Percentiles rank a stretch among this genome's conserved stretches.
Evolutionary conservation across 768 basidiomycete species (phyloP).

Genomic region (Trametes gibbosa): DNA sequence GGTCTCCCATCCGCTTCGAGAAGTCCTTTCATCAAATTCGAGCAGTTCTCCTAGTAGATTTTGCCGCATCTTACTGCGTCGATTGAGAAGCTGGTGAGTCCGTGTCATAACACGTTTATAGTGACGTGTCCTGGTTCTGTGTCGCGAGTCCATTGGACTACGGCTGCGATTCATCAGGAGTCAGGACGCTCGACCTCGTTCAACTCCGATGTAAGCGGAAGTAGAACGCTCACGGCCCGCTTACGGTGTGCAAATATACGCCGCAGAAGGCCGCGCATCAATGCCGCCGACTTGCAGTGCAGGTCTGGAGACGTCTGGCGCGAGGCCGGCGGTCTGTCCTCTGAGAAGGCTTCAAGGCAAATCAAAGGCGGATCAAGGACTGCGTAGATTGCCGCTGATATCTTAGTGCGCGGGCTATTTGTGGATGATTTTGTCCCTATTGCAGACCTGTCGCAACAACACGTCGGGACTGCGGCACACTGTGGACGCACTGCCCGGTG

Average conservation of each 20-base stretch:
- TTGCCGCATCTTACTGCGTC: neutral
- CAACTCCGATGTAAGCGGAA: neutral
- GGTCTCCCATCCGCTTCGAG: neutral
- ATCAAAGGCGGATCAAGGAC: constrained; percentile 19
- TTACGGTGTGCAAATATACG: neutral
- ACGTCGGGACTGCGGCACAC: neutral
- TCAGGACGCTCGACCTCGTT: neutral
- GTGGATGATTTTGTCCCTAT: neutral
- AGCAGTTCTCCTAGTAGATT: neutral
- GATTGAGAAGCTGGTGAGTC: neutral
- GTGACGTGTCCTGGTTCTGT: neutral
- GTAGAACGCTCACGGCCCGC: no score
- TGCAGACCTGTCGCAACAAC: neutral
- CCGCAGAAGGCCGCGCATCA: neutral
- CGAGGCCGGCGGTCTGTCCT: constrained; percentile 1
- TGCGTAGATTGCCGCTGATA: constrained; percentile 19
- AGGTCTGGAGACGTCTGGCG: neutral
- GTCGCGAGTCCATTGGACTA: neutral
- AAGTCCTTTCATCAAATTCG: constrained; percentile 5
- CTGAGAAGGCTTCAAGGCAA: constrained; percentile 2
- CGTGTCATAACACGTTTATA: neutral
- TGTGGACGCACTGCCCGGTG: neutral
- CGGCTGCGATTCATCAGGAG: no score
- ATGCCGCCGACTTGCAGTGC: constrained; percentile 8
- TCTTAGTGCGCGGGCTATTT: neutral